phyloP scores from a whole-genome alignment of 208 protist species.

The Leishmania amazonensis region DNA sequence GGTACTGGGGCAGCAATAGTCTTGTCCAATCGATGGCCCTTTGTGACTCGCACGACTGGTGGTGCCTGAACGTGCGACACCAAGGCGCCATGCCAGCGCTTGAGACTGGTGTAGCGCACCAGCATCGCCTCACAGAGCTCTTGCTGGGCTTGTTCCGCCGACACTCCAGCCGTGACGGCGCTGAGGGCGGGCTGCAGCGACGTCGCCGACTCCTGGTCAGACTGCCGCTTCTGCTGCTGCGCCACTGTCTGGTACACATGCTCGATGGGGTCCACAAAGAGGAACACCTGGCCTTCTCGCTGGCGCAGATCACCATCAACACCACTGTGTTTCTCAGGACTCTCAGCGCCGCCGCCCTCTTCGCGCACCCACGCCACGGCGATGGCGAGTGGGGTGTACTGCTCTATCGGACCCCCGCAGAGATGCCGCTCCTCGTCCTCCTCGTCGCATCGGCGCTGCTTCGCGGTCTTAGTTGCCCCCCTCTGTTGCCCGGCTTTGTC shows the following conservation, averaged over 20 bases:
- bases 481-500: conserved; percentile 52
- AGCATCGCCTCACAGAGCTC: conserved; percentile 57
- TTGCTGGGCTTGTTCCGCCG: conserved; percentile 46
- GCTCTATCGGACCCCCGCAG: conserved; percentile 51
- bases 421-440: conserved; percentile 26
- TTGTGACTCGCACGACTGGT: conserved; percentile 30
- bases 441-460: conserved; percentile 35
- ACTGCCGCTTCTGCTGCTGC: conserved; percentile 29
- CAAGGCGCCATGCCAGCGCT: conserved; percentile 55
- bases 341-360: conserved; percentile 18
- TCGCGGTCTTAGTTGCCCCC: conserved; percentile 16
- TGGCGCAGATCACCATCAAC: not conserved
- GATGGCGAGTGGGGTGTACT: conserved; percentile 71
- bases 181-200: not conserved
- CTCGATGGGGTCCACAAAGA: conserved; percentile 69
- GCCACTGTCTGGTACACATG: conserved; percentile 41
- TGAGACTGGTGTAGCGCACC: conserved; percentile 35
- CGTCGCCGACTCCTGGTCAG: conserved; percentile 21
- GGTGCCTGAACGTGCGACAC: conserved; percentile 32
- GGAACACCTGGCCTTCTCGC: conserved; percentile 62
- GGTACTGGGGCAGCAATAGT: conserved; percentile 13
- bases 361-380: conserved; percentile 65
- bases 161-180: not conserved
- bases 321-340: not conserved
- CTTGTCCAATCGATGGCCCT: not conserved